phyloP scores from a whole-genome alignment of 2,329 filamentous ascomycete species.

The Aspergillus tanneri region DNA sequence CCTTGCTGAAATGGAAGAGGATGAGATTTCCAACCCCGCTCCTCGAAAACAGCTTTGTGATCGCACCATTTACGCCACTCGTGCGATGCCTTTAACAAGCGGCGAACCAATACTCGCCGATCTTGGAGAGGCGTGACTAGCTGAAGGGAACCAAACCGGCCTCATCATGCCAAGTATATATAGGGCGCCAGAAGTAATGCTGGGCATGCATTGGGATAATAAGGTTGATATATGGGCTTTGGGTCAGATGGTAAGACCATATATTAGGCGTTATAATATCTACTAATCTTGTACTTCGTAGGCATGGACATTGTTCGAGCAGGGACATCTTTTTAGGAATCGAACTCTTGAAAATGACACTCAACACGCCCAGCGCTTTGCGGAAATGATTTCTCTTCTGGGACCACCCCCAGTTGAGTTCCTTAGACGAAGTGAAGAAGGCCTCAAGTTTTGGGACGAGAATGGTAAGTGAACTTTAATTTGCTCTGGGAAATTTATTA shows the following conservation, averaged over 20 bases:
- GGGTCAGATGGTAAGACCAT: conserved; percentile 44
- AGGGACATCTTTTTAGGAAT: conserved; percentile 40
- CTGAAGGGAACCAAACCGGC: conserved; percentile 32
- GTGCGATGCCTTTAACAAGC: conserved; percentile 29
- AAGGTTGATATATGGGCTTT: conserved; percentile 51
- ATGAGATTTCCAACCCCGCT: conserved; percentile 38
- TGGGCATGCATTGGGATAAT: conserved; percentile 44
- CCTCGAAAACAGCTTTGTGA: conserved; percentile 42
- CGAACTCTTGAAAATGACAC: conserved; percentile 30
- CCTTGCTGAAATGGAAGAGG: conserved; percentile 36
- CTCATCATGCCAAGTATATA: conserved; percentile 23
- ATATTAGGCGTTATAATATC: conserved; percentile 7
- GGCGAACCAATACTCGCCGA: conserved; percentile 46
- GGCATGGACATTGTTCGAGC: conserved; percentile 47
- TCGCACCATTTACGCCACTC: conserved; percentile 43
- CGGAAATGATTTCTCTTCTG: conserved; percentile 45
- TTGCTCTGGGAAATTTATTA: neutral
- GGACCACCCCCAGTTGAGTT: conserved; percentile 40
- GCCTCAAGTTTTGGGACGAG: conserved; percentile 37
- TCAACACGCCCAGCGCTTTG: conserved; percentile 43
- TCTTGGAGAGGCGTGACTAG: conserved; percentile 45
- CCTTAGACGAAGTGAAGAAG: conserved; percentile 26
- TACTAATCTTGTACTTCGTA: conserved; percentile 6
- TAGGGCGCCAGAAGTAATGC: conserved; percentile 40
- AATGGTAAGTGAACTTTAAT: conserved; percentile 24